phyloP scores from a whole-genome alignment of 1,139 yeast species.

The Entelexis paramagnoliae region DNA sequence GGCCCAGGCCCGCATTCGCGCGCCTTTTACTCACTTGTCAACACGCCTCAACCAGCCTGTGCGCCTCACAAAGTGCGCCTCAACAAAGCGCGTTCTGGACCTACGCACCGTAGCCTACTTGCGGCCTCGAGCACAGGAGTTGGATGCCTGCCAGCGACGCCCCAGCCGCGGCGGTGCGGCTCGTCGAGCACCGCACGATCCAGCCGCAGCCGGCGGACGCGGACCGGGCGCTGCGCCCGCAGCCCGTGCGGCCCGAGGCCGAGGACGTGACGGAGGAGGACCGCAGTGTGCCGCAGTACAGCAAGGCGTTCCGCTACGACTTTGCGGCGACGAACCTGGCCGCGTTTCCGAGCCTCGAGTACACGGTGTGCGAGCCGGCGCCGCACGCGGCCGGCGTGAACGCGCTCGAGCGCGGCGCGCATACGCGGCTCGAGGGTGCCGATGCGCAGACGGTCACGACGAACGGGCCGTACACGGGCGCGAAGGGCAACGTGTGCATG shows the following conservation, averaged over 20 bases:
- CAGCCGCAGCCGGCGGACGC: conserved; percentile 37
- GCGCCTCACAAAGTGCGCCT: no score
- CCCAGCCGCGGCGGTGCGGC: conserved; percentile 1
- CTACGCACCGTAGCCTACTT: no score
- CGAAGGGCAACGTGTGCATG: conserved; percentile 63
- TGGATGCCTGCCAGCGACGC: background rate
- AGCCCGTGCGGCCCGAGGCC: conserved; percentile 27
- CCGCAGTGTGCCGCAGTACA: conserved; percentile 32
- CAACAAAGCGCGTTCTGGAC: no score
- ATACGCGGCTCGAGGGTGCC: conserved; percentile 8
- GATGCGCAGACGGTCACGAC: conserved; percentile 36
- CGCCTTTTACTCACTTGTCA: no score
- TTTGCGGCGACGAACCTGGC: conserved; percentile 10
- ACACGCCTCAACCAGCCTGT: no score
- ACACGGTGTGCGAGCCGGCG: conserved; percentile 16
- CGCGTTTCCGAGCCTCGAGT: conserved; percentile 17
- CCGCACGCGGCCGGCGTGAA: conserved; percentile 15
- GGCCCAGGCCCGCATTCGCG: no score
- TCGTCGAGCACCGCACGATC: conserved; percentile 23
- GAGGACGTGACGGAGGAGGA: conserved; percentile 27
- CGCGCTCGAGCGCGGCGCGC: conserved; percentile 14
- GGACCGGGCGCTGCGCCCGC: conserved; percentile 13
- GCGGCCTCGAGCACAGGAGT: no score
- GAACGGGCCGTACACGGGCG: conserved; percentile 69
- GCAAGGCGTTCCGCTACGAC: conserved; percentile 16